Percentiles rank a stretch among this genome's conserved stretches.
phyloP scores from a whole-genome alignment of 805 yeast genomes.

The Pichia insulana region DNA sequence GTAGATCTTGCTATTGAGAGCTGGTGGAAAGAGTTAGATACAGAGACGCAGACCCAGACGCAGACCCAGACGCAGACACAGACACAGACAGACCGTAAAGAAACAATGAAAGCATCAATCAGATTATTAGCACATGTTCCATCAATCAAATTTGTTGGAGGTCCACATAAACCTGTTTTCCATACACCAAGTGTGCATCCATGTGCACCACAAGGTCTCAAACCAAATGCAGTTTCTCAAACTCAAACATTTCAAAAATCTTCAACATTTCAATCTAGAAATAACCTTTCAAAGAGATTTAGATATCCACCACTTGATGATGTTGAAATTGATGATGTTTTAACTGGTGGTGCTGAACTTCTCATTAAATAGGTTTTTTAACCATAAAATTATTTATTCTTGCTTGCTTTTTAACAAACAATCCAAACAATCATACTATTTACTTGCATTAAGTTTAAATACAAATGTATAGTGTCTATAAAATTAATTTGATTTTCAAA shows the following conservation, averaged over 20 bases:
- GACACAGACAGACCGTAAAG: background rate
- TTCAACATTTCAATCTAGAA: conserved; percentile 38
- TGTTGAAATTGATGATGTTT: conserved; percentile 65
- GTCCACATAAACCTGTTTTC: conserved; percentile 39
- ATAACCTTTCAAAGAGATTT: conserved; percentile 66
- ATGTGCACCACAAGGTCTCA: conserved; percentile 30
- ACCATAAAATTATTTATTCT: background rate
- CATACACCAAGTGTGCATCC: conserved; percentile 25
- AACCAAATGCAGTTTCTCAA: conserved; percentile 17
- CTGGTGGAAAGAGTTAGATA: no score
- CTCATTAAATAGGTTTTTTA: conserved; percentile 29
- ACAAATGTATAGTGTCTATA: no score
- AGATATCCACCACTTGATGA: conserved; percentile 57
- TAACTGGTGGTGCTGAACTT: conserved; percentile 75
- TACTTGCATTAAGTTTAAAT: no score
- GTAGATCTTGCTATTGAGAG: no score
- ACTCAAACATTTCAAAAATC: conserved; percentile 8
- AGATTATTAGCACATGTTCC: conserved; percentile 43
- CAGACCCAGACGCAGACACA: no score
- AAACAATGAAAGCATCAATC: conserved; percentile 27
- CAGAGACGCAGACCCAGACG: no score
- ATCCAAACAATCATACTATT: no score
- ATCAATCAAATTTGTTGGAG: conserved; percentile 80
- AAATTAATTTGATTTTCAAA: background rate
- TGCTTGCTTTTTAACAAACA: no score